A percentile compares a stretch with the other conserved stretches of the same genome.
These are phyloP conservation scores for Euphrasia arctica DNA, from an alignment of 305 asterid species.

Conservation along the genomic window DNA sequence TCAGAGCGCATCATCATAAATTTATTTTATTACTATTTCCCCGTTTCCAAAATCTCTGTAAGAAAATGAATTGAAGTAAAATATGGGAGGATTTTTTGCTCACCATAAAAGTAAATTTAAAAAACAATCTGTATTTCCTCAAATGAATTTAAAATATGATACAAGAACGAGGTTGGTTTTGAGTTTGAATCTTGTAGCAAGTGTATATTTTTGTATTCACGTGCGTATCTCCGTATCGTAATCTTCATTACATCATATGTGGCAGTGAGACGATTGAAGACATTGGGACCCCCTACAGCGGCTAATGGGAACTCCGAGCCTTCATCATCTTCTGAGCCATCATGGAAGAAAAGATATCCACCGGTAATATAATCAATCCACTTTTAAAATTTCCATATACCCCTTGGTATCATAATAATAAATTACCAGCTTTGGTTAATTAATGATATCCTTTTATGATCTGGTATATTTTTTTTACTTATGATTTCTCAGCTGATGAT, in stretches of 20 bases:
- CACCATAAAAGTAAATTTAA: neutral
- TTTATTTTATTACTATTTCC: slow-evolving; percentile 8
- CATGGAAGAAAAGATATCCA: slow-evolving; percentile 83
- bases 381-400: slow-evolving; percentile 2
- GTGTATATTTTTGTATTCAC: slow-evolving; percentile 16
- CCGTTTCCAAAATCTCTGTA: slow-evolving; percentile 9
- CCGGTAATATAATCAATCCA: slow-evolving; percentile 50
- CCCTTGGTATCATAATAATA: slow-evolving; percentile 10
- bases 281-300: slow-evolving; percentile 52
- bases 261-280: slow-evolving; percentile 82
- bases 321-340: slow-evolving; percentile 60
- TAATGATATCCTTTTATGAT: slow-evolving; percentile 18
- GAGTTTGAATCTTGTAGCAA: slow-evolving; percentile 5
- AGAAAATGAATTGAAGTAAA: slow-evolving; percentile 17
- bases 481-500: slow-evolving; percentile 2
- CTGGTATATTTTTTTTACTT: slow-evolving; percentile 2
- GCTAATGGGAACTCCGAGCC: slow-evolving; percentile 60
- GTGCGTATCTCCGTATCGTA: neutral
- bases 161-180: neutral
- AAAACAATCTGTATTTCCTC: neutral
- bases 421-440: neutral
- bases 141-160: too few species aligned
- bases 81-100: slow-evolving; percentile 6
- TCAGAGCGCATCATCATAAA: neutral
- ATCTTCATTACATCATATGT: slow-evolving; percentile 28